phyloP scores from a whole-genome alignment of 352 stramenopile genomes.

The Phytophthora niederhauseri region DNA sequence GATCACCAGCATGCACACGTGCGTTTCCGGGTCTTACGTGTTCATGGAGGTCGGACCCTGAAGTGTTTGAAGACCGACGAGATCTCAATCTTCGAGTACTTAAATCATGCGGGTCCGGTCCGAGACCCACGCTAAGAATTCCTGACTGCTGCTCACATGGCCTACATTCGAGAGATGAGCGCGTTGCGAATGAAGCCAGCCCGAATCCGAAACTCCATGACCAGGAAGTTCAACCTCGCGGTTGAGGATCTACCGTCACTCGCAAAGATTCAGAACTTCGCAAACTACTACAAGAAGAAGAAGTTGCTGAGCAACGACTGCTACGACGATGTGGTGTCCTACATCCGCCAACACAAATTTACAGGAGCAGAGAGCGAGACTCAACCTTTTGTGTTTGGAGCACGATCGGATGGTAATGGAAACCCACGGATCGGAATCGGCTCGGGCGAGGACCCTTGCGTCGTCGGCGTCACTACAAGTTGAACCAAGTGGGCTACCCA shows the following conservation, averaged over 20 bases:
- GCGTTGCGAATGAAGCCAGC: background rate
- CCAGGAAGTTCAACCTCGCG: background rate
- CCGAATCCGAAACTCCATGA: background rate
- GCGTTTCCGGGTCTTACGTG: background rate
- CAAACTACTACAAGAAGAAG: background rate
- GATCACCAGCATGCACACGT: background rate
- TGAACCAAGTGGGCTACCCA: background rate
- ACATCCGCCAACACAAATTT: background rate
- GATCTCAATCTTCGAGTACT: background rate
- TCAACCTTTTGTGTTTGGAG: background rate
- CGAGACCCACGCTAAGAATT: background rate
- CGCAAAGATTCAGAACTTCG: background rate
- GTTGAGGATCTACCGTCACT: background rate
- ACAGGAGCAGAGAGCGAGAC: background rate
- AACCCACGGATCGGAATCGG: background rate
- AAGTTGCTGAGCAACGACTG: background rate
- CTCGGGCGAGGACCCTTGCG: background rate
- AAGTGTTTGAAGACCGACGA: background rate
- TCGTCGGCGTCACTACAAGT: background rate
- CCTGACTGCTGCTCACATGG: background rate
- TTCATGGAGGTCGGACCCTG: background rate
- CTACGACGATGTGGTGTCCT: background rate
- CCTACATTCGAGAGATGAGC: background rate
- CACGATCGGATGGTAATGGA: background rate
- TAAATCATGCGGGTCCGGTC: background rate